Evolutionary conservation across 176 grass and related monocot genomes (phyloP), one percentile per base, ranked within the genome.

Genomic region (Rhipidocladum racemiflorum): DNA sequence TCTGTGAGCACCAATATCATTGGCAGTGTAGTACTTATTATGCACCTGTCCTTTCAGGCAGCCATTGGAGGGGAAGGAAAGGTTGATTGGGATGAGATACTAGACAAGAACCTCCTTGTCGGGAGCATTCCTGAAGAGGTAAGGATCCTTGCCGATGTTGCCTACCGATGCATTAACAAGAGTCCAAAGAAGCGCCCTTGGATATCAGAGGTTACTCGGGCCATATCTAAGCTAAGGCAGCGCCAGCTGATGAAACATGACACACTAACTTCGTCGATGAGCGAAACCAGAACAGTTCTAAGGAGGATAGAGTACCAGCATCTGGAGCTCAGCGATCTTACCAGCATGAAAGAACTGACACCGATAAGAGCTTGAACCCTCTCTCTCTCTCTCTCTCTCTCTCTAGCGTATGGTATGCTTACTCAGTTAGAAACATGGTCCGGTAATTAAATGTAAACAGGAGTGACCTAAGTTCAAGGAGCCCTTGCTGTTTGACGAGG

Each of bases 31-130:
- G 3, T 48, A 55, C 42, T 75, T 79, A 57, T 66, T 28, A 66
- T 76, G 51, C 72, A 69, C 28, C 0, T 35, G 16, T 66, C 46
- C 11, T 81, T 92, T 80, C 83, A 99, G 93, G 97, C 97, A 82
- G 87, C 87, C 1, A 91, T 93, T 65, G 97, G 93, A 61, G 87
- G 83, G 48, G 93, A 96, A 39, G 93, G 91, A 50, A 95, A 86
- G 63, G 83, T 84, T 48, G 87, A 93, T 70, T 96, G 97, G 97
- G 90, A 88, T 2, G 97, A 96, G 72, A 99, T 99, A 88, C 16
- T 93, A 2, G 93, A 99, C 55, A 90, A 93, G 79, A 90, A 93
- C 60, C 87, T 99, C 57, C 77, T 91, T 8, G 87, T 68, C 0
- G 77, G 85, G 17, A 90, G 71, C 59, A 87, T 87, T 61, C 66